Evolutionary conservation across 495 filamentous ascomycete genomes (phyloP), one percentile per base, ranked within the genome.

Genomic region (Penicillium coprophilum): DNA sequence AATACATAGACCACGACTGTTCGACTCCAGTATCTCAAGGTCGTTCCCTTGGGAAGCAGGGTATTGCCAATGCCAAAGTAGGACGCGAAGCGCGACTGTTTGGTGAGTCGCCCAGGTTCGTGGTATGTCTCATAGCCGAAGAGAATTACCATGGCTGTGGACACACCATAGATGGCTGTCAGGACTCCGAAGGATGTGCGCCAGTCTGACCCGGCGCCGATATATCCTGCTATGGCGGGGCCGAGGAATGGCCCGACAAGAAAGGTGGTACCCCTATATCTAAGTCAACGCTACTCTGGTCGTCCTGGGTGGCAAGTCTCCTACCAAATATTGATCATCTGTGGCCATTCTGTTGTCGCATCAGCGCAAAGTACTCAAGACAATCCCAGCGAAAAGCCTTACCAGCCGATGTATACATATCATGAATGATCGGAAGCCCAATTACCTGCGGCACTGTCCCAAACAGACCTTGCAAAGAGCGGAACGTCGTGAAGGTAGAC

Each of bases 401-500:
- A 70, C 69, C 70, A 28, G 78, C 59, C n/a, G 72, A 64, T 7
- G 59, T 66, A 56, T 77, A 79, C 72, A 79, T 76, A 52, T 79
- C 77, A 41, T 78, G 68, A 39, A 79, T 72, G 12, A 77, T 73
- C 11, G 69, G 69, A 6, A 80, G 62, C 9, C 77, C 77, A 43
- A 79, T 72, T 5, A 77, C 73, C 56, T 79, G 77, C 0, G 76
- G 74, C 15, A 76, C 66, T 8, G 77, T 75, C 1, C 67, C 72
- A 57, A 81, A 74, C 30, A 82, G 71, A 15, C 79, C 80, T 55
- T 83, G 81, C 19, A 84, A 68, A n/a, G 79, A 74, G 15, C 80
- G 77, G 54, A 75, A 76, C 9, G 71, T 66, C 0, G 78, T 82
- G 58, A 82, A 83, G 24, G 69, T 66, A 3, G 69, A 66, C 54